Base-by-base conservation (phyloP, 495 filamentous ascomycete genomes). In the Rostrohypoxylon terebratum region DNA sequence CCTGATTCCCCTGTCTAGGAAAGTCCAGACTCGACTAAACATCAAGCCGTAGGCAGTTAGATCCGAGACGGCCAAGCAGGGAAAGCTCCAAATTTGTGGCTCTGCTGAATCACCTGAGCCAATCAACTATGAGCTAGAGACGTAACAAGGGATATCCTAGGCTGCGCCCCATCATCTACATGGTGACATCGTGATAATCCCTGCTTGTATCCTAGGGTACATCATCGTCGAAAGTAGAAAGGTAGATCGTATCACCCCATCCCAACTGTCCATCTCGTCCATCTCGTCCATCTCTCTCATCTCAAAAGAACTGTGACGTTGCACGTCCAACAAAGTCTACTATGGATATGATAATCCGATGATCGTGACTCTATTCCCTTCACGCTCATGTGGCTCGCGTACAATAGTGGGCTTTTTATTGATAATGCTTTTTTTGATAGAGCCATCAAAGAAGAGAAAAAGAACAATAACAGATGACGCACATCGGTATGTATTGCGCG, bases 201-300 rank as follows among this genome's bases (percentile, higher is more conserved):
- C 66, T 70, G 71, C 66, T 70, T 66, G 71, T 70, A 74, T 74
- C 71, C 71, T n/a, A 66, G 66, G 58, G 71, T 63, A 54, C 53
- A 70, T 74, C 66, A 67, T 45, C 50, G 23, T 58, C 55, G 48
- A 63, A 44, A 66, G 33, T 33, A 68, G 53, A 51, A 68, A 47
- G 42, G 42, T 34, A 69, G 66, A 74, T 74, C 66, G 66, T 74
- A 74, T 54, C 71, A 74, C 71, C 71, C 66, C 71, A 74, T 74
- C 59, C 59, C 14, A 20, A 20, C 42, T 28, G 28, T 20, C 42
- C 42, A 45, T 45, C 42, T 45, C 8, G 42, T 7, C 20, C 63
- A 50, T 59, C 58, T 42, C 65, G 28, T 20, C 42, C 42, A 45
- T 45, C 42, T 45, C 8, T n/a, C 16, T 45, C 63, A 50, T 59